These are phyloP conservation scores for Trametes versicolor DNA, from an alignment of 1,284 basidiomycete genomes.

Conservation along the genomic window DNA sequence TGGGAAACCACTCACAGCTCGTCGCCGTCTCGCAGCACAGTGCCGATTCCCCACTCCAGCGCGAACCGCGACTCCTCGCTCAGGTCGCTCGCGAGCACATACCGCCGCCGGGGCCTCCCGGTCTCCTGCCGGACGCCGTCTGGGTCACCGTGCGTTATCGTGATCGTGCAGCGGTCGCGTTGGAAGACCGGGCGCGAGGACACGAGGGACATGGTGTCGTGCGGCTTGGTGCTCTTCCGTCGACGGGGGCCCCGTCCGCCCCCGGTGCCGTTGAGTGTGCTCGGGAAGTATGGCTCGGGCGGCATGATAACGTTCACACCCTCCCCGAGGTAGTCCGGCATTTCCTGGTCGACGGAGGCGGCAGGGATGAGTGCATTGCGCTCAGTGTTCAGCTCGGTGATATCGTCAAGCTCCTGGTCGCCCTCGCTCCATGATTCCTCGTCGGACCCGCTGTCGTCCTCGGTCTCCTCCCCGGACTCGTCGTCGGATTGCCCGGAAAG, in stretches of 20 bases:
- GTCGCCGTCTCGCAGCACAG: slow-evolving; percentile 94
- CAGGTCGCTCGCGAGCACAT: slow-evolving; percentile 93
- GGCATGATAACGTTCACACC: slow-evolving; percentile 92
- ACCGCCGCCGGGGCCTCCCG: slow-evolving; percentile 72
- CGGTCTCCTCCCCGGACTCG: slow-evolving; percentile 60
- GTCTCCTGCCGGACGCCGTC: slow-evolving; percentile 59
- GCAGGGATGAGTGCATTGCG: slow-evolving; percentile 74
- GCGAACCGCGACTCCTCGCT: slow-evolving; percentile 94
- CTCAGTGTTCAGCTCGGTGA: slow-evolving; percentile 79
- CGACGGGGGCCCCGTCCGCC: slow-evolving; percentile 58
- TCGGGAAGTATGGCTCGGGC: slow-evolving; percentile 82
- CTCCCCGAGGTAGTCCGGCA: slow-evolving; percentile 82
- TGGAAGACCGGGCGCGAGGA: slow-evolving; percentile 88
- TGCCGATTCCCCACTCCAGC: slow-evolving; percentile 96
- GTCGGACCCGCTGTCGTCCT: slow-evolving; percentile 41
- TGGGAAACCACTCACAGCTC: slow-evolving; percentile 65
- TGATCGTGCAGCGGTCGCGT: slow-evolving; percentile 93
- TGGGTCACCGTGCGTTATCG: slow-evolving; percentile 87
- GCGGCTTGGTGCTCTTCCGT: slow-evolving; percentile 64
- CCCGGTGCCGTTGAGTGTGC: slow-evolving; percentile 64
- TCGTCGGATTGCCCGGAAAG: slow-evolving; percentile 61
- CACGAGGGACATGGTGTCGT: slow-evolving; percentile 68
- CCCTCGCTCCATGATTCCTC: slow-evolving; percentile 58
- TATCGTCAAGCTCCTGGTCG: slow-evolving; percentile 73
- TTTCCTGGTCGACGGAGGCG: slow-evolving; percentile 54